A percentile compares a stretch with the other conserved stretches of the same genome.
Conservation (phyloP, 768 basidiomycete genomes). For the Auriscalpium vulgare region DNA sequence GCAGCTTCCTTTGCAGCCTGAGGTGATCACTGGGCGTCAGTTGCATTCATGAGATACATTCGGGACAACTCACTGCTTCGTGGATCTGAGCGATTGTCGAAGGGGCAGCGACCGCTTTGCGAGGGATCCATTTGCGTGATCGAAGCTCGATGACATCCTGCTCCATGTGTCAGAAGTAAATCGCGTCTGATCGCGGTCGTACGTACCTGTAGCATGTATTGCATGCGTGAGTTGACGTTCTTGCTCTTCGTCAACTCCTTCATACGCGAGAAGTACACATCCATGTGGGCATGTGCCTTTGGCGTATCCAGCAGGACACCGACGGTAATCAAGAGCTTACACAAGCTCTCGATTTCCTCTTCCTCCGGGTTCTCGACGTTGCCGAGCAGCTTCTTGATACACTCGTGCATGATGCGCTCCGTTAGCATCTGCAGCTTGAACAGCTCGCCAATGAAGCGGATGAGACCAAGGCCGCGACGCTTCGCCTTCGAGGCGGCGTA, state of each 20-base stretch:
- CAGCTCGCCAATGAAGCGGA: conserved; percentile 96
- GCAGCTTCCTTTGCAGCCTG: conserved; percentile 46
- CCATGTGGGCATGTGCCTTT: conserved; percentile 81
- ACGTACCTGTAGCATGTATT: conserved; percentile 90
- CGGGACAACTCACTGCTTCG: conserved; percentile 52
- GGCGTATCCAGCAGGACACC: conserved; percentile 73
- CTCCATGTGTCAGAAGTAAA: conserved; percentile 1
- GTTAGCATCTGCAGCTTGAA: conserved; percentile 99
- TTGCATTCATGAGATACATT: neutral
- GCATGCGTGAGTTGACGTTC: conserved; percentile 80
- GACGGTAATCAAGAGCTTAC: conserved; percentile 87
- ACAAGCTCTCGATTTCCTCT: conserved; percentile 94
- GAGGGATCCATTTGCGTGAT: conserved; percentile 69
- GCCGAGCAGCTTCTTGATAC: conserved; percentile 89
- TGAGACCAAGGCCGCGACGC: conserved; percentile 92
- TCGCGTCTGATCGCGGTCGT: neutral
- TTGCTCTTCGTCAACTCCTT: conserved; percentile 66
- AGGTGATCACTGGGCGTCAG: neutral
- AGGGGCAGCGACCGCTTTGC: conserved; percentile 69
- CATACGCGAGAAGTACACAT: conserved; percentile 91
- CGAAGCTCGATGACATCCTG: conserved; percentile 91
- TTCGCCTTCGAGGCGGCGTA: conserved; percentile 96
- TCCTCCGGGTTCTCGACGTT: conserved; percentile 96
- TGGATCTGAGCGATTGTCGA: conserved; percentile 86
- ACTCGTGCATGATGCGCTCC: conserved; percentile 97